A percentile compares a stretch with the other conserved stretches of the same genome.
Evolutionary conservation across 768 basidiomycete species (phyloP).

Genomic region (Mrakia gelida): DNA sequence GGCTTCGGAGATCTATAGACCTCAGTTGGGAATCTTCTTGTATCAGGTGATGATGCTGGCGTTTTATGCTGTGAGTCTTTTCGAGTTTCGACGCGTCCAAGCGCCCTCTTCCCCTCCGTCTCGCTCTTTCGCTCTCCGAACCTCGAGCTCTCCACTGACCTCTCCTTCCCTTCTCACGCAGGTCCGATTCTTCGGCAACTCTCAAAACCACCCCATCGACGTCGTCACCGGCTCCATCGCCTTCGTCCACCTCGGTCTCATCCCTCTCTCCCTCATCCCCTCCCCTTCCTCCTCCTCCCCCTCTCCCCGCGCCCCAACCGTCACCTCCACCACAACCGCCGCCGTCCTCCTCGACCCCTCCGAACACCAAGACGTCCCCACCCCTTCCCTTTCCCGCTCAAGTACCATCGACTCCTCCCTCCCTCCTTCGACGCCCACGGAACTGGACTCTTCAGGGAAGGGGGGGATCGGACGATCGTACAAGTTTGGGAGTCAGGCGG

Average conservation of each 20-base stretch:
- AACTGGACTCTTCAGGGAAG: neutral
- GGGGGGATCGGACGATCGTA: neutral
- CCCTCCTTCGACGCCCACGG: neutral
- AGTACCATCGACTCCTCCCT: neutral
- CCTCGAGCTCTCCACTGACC: neutral
- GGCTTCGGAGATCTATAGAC: conserved; percentile 54
- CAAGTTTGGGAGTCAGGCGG: conserved; percentile 32
- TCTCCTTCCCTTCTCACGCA: conserved; percentile 21
- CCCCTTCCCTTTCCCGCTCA: conserved; percentile 36
- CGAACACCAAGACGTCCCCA: neutral
- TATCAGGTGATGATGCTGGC: conserved; percentile 50
- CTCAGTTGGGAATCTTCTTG: conserved; percentile 44
- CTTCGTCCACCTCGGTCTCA: conserved; percentile 63
- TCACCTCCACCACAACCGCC: too few species aligned
- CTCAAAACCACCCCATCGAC: conserved; percentile 60
- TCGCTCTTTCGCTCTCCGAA: too few species aligned
- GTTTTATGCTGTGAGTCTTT: conserved; percentile 63
- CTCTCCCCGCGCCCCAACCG: neutral
- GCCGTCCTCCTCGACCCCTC: too few species aligned
- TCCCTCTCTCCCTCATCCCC: conserved; percentile 50
- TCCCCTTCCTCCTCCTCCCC: conserved; percentile 37
- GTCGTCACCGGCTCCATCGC: conserved; percentile 64
- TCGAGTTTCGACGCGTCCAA: neutral
- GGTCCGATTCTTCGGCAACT: conserved; percentile 52
- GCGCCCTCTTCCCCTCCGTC: neutral